Evolutionary conservation across 768 basidiomycete species (phyloP), one percentile per base, ranked within the genome.

Genomic region (Infundibulicybe gibba): DNA sequence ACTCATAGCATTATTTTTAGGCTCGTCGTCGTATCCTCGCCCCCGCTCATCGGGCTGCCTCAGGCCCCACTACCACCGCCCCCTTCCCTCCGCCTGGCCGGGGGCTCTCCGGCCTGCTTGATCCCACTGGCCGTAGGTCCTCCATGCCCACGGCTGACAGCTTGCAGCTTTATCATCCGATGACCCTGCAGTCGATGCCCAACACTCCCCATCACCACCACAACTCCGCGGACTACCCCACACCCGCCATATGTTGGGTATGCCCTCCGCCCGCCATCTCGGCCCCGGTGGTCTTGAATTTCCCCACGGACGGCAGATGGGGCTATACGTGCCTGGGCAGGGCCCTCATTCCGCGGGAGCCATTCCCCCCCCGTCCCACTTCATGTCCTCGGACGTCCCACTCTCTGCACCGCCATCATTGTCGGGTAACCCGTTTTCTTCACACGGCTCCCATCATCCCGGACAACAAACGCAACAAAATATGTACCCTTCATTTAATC

Each of bases 11-110:
- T 44, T 49, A 31, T 46, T 17, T 52, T 31, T 60, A 90, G 88
- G 88, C 88, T 53, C 79, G 88, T 17, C 80, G 88, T 50, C 82
- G 88, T 54, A 90, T 90, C 60, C 79, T 91, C 49, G 88, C 89
- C 9, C 88, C 88, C 19, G 88, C 87, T 0, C 85, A 88, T 49
- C 81, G 85, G 52, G 80, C 85, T 11, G 80, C 86, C 0, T 79
- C 81, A 9, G 83, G 83, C 2, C 87, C 89, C 2, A 88, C 87
- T 3, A 90, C 88, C 0, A 87, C 85, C 5, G 77, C 81, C 1
- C 87, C 89, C 14, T 90, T 81, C 67, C 80, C 82, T 30, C 69
- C 76, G 31, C 51, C 65, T n/a, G 66, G 65, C n/a, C 70, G 76
- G 31, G 71, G 75, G 2, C 62, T 76, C 40, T 66, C 67, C 16